Evolutionary conservation across 2,329 filamentous ascomycete species (phyloP).

Genomic region (Teratosphaeria zuluensis): DNA sequence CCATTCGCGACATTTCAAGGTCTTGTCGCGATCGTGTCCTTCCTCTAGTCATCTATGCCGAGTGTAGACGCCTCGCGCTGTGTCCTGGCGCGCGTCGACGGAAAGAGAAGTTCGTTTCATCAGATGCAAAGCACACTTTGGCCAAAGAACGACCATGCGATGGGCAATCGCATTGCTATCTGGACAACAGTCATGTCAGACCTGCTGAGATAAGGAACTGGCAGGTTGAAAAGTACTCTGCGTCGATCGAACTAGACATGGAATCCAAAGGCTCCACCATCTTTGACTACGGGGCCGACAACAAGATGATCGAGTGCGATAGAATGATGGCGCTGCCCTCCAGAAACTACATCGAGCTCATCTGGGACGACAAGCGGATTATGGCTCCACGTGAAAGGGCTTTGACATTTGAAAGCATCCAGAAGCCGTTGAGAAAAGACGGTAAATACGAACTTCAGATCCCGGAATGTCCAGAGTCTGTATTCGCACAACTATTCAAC

Average conservation of each 20-base stretch:
- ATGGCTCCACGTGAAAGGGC: slow-evolving; percentile 23
- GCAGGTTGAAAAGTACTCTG: slow-evolving; percentile 20
- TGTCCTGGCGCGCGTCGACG: background rate
- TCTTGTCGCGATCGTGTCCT: slow-evolving; percentile 19
- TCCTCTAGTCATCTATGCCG: slow-evolving; percentile 25
- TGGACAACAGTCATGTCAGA: slow-evolving; percentile 21
- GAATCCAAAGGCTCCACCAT: slow-evolving; percentile 25
- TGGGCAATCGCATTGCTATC: slow-evolving; percentile 21
- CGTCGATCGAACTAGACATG: slow-evolving; percentile 27
- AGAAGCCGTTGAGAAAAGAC: slow-evolving; percentile 22
- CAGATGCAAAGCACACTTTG: slow-evolving; percentile 12
- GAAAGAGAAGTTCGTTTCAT: slow-evolving; percentile 9
- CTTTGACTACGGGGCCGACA: slow-evolving; percentile 22
- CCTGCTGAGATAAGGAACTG: slow-evolving; percentile 23
- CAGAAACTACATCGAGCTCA: slow-evolving; percentile 27
- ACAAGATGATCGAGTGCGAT: slow-evolving; percentile 21
- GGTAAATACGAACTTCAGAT: slow-evolving; percentile 25
- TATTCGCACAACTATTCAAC: slow-evolving; percentile 28
- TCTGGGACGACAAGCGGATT: slow-evolving; percentile 27
- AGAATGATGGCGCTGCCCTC: slow-evolving; percentile 24
- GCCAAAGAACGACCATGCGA: slow-evolving; percentile 10
- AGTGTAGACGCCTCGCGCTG: slow-evolving; percentile 5
- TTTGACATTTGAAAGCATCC: slow-evolving; percentile 21
- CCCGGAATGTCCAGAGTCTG: slow-evolving; percentile 20
- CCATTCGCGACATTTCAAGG: slow-evolving; percentile 27